Base-by-base conservation (phyloP, 2,329 filamentous ascomycete species). In the Epicoccum sorghinum region DNA sequence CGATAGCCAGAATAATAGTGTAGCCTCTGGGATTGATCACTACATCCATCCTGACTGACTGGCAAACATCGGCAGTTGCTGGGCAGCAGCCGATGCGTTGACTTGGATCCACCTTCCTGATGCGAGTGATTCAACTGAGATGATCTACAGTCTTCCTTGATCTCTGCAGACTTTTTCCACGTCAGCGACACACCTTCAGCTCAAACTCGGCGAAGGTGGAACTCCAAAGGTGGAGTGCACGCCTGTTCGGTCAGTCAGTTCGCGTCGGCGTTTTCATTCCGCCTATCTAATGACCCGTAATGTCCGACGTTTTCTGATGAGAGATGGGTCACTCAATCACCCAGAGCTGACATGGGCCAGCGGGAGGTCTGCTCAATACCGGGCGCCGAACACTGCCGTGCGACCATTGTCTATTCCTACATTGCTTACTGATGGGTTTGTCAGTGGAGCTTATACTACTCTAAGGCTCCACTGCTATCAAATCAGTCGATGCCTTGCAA, bases 361-460 rank as follows among this genome's bases (percentile, higher is more conserved):
- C 32, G 46, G 46, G 22, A 22, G 12, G 25, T 30, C 49, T 18
- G 32, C 25, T 29, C 42, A n/a, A 38, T 6, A 50, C 32, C 22
- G 30, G 30, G 46, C 37, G 42, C 52, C 52, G 52, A 54, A 41
- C 24, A 13, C 40, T 41, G 47, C 46, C 41, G 41, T 33, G 38
- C 18, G 32, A 50, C 47, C 18, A 50, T 22, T 42, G 46, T 32
- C 24, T 47, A 40, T 42, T 38, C 32, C 37, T 35, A 10, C 9
- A 47, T 27, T 25, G 3, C 29, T 32, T 24, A 25, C 32, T 7
- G 32, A 9, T 30, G 24, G 27, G 22, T 33, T 41, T 22, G 18
- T 14, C 42, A 18, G 12, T 42, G 30, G 18, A 41, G 36, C 32
- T 32, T 27, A 30, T 8, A 9, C n/a, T 25, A 14, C 27, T 30